These are phyloP conservation scores for Asterochloris sp. DNA, from an alignment of 139 green algal species.

Conservation along the genomic window DNA sequence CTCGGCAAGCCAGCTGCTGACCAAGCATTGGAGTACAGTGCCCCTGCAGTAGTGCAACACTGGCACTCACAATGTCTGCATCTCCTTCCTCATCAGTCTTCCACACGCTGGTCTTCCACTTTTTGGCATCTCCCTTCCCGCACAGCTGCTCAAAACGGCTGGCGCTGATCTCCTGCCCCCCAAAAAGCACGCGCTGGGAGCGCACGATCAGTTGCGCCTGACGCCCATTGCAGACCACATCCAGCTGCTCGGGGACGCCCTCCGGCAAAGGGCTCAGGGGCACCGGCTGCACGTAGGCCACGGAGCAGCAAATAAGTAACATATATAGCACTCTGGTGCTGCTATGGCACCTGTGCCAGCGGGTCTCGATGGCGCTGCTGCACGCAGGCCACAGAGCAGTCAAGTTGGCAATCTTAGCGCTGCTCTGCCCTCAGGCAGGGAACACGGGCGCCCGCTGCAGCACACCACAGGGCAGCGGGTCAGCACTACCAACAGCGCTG, in stretches of 20 bases:
- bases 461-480: no score
- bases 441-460: no score
- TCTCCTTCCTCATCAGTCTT: constrained; percentile 14
- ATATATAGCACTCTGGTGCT: not conserved
- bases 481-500: no score
- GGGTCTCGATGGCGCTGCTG: not conserved
- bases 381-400: no score
- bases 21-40: no score
- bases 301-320: not conserved
- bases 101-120: constrained; percentile 82
- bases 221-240: constrained; percentile 59
- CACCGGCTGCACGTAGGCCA: constrained; percentile 20
- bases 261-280: constrained; percentile 64
- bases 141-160: constrained; percentile 71
- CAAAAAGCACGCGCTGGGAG: constrained; percentile 57
- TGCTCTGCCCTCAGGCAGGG: no score
- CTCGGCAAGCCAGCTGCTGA: no score
- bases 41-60: no score
- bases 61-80: constrained; percentile 3
- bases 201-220: constrained; percentile 49
- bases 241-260: constrained; percentile 49
- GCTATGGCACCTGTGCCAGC: not conserved
- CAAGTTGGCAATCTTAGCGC: no score
- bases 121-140: constrained; percentile 80
- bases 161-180: constrained; percentile 50